Percentiles rank a stretch among this genome's conserved stretches.
These are phyloP conservation scores for Cladophialophora immunda DNA, from an alignment of 2,329 filamentous ascomycete genomes.

Conservation along the genomic window DNA sequence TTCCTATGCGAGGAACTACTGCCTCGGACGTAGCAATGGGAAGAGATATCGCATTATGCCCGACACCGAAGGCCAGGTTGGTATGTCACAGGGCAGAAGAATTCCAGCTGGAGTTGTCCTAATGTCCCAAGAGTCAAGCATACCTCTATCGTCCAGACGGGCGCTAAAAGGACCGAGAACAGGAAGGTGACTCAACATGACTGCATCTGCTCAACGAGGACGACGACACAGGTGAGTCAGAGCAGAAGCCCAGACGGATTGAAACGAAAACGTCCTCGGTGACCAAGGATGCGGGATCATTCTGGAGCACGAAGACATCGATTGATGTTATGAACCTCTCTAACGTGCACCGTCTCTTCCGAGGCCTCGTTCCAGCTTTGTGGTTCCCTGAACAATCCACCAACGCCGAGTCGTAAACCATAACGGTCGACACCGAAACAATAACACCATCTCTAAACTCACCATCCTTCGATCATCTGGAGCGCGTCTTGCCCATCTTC, in stretches of 20 bases:
- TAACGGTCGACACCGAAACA: neutral
- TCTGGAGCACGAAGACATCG: neutral
- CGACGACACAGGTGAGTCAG: neutral
- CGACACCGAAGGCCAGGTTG: too few relatives aligned
- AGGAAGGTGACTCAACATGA: neutral
- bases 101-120: too few relatives aligned
- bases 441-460: neutral
- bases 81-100: too few relatives aligned
- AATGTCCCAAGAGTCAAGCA: too few relatives aligned
- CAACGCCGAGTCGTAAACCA: neutral
- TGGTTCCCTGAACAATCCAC: neutral
- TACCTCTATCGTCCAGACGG: neutral
- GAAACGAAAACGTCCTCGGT: too few relatives aligned
- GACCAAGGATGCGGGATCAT: neutral
- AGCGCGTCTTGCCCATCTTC: constrained; percentile 86
- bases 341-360: neutral
- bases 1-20: neutral
- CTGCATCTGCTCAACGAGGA: neutral
- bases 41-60: too few relatives aligned
- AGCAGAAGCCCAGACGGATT: neutral
- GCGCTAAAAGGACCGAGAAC: too few relatives aligned
- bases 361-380: neutral
- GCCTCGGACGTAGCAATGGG: too few relatives aligned
- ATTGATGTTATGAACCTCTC: neutral
- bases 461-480: constrained; percentile 58